Conservation (phyloP, 1,139 yeast genomes). For the Geotrichum siamense region DNA sequence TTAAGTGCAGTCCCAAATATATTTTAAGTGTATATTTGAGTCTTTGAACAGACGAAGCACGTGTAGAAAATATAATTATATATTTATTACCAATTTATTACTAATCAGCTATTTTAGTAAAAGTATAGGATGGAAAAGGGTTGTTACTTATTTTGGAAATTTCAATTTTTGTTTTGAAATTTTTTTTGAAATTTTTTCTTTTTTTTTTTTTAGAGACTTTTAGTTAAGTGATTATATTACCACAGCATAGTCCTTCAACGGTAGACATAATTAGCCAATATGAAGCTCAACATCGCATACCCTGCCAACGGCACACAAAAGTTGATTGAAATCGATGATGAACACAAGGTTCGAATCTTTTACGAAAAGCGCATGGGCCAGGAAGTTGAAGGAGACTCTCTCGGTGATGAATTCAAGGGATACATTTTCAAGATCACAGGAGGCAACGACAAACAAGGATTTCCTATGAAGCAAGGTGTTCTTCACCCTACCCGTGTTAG, state of each 20-base stretch:
- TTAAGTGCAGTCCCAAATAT: no score
- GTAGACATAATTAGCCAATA: no score
- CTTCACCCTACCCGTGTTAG: conserved; percentile 99
- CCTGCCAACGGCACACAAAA: conserved; percentile 99
- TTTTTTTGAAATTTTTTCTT: no score
- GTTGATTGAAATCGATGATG: conserved; percentile 96
- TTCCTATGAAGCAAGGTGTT: conserved; percentile 99
- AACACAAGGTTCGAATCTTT: conserved; percentile 97
- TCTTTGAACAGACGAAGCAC: no score
- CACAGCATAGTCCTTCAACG: neutral
- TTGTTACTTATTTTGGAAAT: no score
- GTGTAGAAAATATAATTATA: no score
- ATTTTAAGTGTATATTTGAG: no score
- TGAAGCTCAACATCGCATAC: conserved; percentile 98
- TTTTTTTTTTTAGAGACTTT: neutral
- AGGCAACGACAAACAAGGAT: conserved; percentile 99
- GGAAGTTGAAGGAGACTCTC: conserved; percentile 98
- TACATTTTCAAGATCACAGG: conserved; percentile 98
- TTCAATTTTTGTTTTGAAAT: no score
- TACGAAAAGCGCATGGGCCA: conserved; percentile 99
- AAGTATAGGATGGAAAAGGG: no score
- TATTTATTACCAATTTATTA: no score
- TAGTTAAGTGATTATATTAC: neutral
- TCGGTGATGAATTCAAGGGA: conserved; percentile 99
- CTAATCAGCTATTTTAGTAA: no score